Conservation (phyloP, 352 stramenopile species). For the Phytophthora lateralis region DNA sequence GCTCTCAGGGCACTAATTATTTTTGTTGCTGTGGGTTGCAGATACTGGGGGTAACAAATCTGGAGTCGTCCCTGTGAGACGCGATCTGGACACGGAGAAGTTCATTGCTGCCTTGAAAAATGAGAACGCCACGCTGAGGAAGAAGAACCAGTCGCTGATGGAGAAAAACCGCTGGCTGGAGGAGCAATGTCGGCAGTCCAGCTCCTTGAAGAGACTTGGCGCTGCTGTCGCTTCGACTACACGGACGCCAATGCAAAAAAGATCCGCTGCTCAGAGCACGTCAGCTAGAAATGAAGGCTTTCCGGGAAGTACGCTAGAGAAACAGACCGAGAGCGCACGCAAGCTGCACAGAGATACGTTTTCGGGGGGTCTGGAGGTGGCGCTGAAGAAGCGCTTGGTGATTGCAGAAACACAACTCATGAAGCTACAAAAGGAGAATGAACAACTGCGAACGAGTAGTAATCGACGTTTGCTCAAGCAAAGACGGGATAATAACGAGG, state of each 20-base stretch:
- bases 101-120: slow-evolving; percentile 81
- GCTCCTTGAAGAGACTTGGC: slow-evolving; percentile 34
- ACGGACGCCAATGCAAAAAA: slow-evolving; percentile 15
- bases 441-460: slow-evolving; percentile 43
- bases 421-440: slow-evolving; percentile 75
- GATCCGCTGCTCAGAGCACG: slow-evolving; percentile 5
- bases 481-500: slow-evolving; percentile 44
- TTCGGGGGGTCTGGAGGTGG: slow-evolving; percentile 65
- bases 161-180: slow-evolving; percentile 76
- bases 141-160: slow-evolving; percentile 72
- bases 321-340: slow-evolving; percentile 49
- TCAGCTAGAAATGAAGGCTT: slow-evolving; percentile 21
- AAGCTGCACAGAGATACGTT: slow-evolving; percentile 59
- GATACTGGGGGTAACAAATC: slow-evolving; percentile 39
- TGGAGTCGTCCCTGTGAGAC: slow-evolving; percentile 37
- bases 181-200: slow-evolving; percentile 33
- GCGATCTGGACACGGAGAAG: slow-evolving; percentile 81
- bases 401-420: slow-evolving; percentile 73
- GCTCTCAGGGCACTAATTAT: neutral
- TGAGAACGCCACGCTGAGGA: slow-evolving; percentile 74
- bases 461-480: slow-evolving; percentile 10
- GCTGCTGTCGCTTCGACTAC: neutral
- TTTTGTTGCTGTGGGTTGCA: slow-evolving; percentile 5
- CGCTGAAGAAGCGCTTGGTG: slow-evolving; percentile 73
- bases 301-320: slow-evolving; percentile 38